These are phyloP conservation scores for Medicago ruthenica DNA, from an alignment of 306 rosid genomes.

Conservation along the genomic window DNA sequence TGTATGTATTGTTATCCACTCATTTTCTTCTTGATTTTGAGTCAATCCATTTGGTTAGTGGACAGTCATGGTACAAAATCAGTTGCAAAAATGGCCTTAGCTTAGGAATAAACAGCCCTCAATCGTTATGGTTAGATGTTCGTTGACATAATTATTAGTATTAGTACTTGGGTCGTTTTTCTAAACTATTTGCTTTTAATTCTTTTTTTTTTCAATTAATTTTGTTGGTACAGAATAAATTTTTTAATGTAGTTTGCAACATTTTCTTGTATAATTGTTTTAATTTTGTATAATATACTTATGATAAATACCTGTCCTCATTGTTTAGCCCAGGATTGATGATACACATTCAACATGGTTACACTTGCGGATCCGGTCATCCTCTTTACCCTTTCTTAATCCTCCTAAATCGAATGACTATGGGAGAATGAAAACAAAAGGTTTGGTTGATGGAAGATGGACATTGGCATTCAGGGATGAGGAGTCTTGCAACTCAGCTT, in stretches of 20 bases:
- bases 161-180: background rate
- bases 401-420: conserved; percentile 55
- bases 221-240: background rate
- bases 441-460: conserved; percentile 95
- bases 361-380: conserved; percentile 85
- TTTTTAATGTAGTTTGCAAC: background rate
- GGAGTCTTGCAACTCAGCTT: conserved; percentile 78
- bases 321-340: conserved; percentile 80
- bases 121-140: conserved; percentile 9
- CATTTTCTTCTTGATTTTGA: conserved; percentile 25
- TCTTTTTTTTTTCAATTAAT: background rate
- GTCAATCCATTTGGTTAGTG: conserved; percentile 19
- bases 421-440: conserved; percentile 52
- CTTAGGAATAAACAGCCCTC: conserved; percentile 28
- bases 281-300: conserved; percentile 19
- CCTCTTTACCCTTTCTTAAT: conserved; percentile 68
- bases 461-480: conserved; percentile 86
- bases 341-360: conserved; percentile 79
- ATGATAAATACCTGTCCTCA: conserved; percentile 34
- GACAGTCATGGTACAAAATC: conserved; percentile 21
- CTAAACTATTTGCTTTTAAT: conserved; percentile 3
- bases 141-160: background rate
- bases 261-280: conserved; percentile 4
- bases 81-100: conserved; percentile 13
- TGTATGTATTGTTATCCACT: conserved; percentile 57